Conservation (phyloP, 257 asterid genomes). For the Solanum pimpinellifolium region DNA sequence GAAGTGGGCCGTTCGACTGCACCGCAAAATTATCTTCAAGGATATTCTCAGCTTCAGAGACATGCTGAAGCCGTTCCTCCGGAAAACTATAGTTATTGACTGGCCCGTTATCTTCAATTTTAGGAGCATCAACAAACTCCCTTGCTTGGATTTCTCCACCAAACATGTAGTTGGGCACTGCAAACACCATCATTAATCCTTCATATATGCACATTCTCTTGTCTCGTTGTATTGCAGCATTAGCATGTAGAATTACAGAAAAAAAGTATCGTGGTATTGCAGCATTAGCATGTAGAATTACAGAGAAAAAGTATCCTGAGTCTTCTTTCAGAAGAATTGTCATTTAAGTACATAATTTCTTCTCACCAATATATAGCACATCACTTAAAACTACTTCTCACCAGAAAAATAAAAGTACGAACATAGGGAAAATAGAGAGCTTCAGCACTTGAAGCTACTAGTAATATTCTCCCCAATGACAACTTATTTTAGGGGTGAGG, state of each 20-base stretch:
- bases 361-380: background rate
- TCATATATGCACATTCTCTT: background rate
- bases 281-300: background rate
- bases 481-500: background rate
- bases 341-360: background rate
- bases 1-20: conserved; percentile 70
- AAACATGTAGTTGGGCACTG: conserved; percentile 55
- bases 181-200: conserved; percentile 3
- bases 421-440: background rate
- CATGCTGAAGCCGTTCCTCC: conserved; percentile 52
- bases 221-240: background rate
- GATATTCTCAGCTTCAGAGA: conserved; percentile 47
- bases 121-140: conserved; percentile 38
- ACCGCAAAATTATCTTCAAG: conserved; percentile 45
- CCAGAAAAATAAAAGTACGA: background rate
- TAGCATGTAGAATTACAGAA: background rate
- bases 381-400: background rate
- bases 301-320: background rate
- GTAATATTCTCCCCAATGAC: background rate
- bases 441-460: background rate
- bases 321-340: background rate
- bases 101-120: conserved; percentile 39
- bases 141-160: conserved; percentile 57
- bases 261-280: background rate
- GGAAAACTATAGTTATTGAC: conserved; percentile 37